Evolutionary conservation across 345 rosid species (phyloP).

Genomic region (Brassica carinata): DNA sequence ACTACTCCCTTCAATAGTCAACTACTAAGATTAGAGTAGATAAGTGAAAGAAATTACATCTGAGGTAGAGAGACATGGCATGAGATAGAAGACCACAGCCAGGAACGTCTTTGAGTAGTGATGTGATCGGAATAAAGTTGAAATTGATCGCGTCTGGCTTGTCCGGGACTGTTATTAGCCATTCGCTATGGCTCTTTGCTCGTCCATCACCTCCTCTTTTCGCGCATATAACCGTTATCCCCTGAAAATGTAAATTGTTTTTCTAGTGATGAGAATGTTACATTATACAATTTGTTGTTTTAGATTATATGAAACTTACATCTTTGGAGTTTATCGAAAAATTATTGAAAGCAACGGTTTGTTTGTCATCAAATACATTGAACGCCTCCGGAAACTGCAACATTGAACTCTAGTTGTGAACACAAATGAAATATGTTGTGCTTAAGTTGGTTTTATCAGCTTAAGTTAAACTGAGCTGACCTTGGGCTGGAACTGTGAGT

Average conservation of each 20-base stretch:
- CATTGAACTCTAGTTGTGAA: background rate
- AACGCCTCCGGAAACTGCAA: slow-evolving; percentile 78
- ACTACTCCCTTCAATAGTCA: background rate
- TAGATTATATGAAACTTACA: slow-evolving; percentile 46
- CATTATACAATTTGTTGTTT: background rate
- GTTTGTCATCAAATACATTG: slow-evolving; percentile 63
- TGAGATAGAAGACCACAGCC: slow-evolving; percentile 90
- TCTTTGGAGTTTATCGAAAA: slow-evolving; percentile 57
- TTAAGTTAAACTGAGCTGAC: slow-evolving; percentile 31
- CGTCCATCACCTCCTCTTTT: slow-evolving; percentile 76
- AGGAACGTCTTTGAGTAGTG: slow-evolving; percentile 73
- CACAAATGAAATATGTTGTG: background rate
- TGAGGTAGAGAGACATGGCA: slow-evolving; percentile 91
- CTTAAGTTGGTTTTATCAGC: slow-evolving; percentile 2
- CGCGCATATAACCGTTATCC: slow-evolving; percentile 67
- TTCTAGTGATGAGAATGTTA: background rate
- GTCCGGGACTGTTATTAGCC: slow-evolving; percentile 81
- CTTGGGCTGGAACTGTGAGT: slow-evolving; percentile 47
- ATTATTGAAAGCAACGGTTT: slow-evolving; percentile 46
- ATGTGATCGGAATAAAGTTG: slow-evolving; percentile 80
- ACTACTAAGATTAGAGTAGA: background rate
- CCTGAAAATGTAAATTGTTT: slow-evolving; percentile 46
- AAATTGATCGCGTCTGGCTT: slow-evolving; percentile 76
- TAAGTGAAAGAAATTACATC: slow-evolving; percentile 56
- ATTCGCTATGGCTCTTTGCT: slow-evolving; percentile 65